These are phyloP conservation scores for Acanthamoeba healyi DNA, from an alignment of 208 protist species.

Conservation along the genomic window DNA sequence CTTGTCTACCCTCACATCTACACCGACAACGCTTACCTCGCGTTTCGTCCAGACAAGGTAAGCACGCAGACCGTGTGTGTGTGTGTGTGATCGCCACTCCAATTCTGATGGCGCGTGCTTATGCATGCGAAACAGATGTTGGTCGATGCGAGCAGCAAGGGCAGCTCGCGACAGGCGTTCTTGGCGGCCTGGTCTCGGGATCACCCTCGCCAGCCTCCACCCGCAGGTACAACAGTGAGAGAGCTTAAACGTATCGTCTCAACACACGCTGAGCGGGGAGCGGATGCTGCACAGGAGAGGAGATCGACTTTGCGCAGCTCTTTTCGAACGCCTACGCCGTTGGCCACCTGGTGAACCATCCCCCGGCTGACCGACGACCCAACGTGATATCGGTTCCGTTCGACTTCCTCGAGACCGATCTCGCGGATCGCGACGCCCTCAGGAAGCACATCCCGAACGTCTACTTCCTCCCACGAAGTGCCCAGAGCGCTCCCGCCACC, in stretches of 20 bases:
- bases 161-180: slow-evolving; percentile 3
- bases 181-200: not conserved
- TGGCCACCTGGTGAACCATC: slow-evolving; percentile 51
- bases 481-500: no score
- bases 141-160: slow-evolving; percentile 8
- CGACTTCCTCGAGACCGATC: not conserved
- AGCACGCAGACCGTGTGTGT: not conserved
- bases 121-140: not conserved
- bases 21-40: slow-evolving; percentile 46
- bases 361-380: not conserved
- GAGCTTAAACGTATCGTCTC: no score
- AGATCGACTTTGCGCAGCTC: slow-evolving; percentile 11
- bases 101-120: not conserved
- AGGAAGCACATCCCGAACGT: not conserved
- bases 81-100: no score
- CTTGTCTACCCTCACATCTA: slow-evolving; percentile 66
- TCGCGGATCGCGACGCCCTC: not conserved
- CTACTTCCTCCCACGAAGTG: slow-evolving; percentile 29
- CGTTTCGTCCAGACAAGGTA: slow-evolving; percentile 19
- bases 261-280: no score
- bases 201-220: not conserved
- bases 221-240: not conserved
- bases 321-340: slow-evolving; percentile 11
- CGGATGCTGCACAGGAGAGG: not conserved
- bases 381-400: not conserved